Percentiles rank a stretch among this genome's conserved stretches.
Conservation (phyloP, 768 basidiomycete genomes). For the Megacollybia marginata region DNA sequence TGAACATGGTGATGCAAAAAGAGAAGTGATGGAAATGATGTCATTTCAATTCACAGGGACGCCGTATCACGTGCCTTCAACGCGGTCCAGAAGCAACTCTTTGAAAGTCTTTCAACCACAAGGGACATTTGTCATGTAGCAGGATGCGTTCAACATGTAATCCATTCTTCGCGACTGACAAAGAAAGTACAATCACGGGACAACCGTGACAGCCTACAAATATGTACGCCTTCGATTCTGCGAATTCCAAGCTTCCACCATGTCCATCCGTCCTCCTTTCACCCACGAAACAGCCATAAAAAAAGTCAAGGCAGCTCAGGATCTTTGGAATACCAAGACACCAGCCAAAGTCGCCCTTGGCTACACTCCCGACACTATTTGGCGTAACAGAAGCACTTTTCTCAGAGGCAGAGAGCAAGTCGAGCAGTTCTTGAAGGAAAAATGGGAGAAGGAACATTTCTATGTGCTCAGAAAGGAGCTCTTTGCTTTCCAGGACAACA, state of each 20-base stretch:
- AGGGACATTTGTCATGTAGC: too few species aligned
- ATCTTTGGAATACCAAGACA: constrained; percentile 39
- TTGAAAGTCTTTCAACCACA: too few species aligned
- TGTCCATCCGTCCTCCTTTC: constrained; percentile 9
- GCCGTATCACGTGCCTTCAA: too few species aligned
- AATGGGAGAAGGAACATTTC: constrained; percentile 44
- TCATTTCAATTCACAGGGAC: too few species aligned
- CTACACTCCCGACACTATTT: constrained; percentile 45
- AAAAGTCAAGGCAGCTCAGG: constrained; percentile 46
- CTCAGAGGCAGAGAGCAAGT: constrained; percentile 35
- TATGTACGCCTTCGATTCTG: too few species aligned
- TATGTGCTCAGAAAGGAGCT: constrained; percentile 48
- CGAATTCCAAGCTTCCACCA: not conserved
- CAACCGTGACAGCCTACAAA: too few species aligned
- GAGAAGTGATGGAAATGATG: too few species aligned
- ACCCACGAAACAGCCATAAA: constrained; percentile 22
- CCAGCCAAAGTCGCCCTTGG: constrained; percentile 32
- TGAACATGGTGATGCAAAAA: not conserved
- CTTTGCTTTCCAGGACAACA: constrained; percentile 45
- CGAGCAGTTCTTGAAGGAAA: constrained; percentile 36
- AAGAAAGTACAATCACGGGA: too few species aligned
- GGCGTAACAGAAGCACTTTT: constrained; percentile 51
- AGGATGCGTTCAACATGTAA: too few species aligned
- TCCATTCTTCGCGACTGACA: too few species aligned
- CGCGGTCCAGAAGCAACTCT: too few species aligned